These are phyloP conservation scores for Acanthamoeba castellanii DNA, from an alignment of 208 protist genomes.

Conservation along the genomic window DNA sequence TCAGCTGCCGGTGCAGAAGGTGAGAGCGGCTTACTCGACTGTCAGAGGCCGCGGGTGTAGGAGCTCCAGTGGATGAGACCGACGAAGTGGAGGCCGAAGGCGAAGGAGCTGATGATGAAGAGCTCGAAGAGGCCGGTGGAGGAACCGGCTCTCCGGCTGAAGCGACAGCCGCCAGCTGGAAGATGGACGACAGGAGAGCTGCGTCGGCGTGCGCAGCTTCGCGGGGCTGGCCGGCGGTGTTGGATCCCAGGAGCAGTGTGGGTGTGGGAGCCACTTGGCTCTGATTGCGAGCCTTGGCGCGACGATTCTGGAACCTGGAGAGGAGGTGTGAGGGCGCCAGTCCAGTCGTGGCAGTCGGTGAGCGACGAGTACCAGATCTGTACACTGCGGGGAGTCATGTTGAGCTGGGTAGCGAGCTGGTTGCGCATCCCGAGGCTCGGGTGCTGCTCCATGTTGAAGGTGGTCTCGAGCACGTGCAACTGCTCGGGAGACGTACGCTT, in stretches of 20 bases:
- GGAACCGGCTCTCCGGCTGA: not conserved
- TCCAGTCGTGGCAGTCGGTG: too few relatives aligned
- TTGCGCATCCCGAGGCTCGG: conserved; percentile 35
- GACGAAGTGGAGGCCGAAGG: too few relatives aligned
- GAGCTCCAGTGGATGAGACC: too few relatives aligned
- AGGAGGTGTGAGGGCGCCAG: not conserved
- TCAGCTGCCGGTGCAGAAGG: too few relatives aligned
- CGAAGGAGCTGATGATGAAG: not conserved
- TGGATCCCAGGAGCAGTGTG: not conserved
- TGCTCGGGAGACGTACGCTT: conserved; percentile 69
- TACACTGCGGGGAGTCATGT: conserved; percentile 63
- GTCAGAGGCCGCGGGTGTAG: too few relatives aligned
- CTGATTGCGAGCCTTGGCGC: conserved; percentile 59
- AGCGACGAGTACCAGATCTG: conserved; percentile 50
- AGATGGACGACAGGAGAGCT: conserved; percentile 33
- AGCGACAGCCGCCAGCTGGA: conserved; percentile 40
- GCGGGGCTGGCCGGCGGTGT: not conserved
- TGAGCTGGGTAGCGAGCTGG: conserved; percentile 27
- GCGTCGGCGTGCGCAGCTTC: conserved; percentile 24
- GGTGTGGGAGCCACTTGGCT: conserved; percentile 40
- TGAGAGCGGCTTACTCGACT: too few relatives aligned
- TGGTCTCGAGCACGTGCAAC: conserved; percentile 33
- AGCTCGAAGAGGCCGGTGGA: too few relatives aligned
- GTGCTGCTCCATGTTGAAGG: conserved; percentile 53
- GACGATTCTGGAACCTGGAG: conserved; percentile 43